Evolutionary conservation across 345 rosid genomes (phyloP), one percentile per base, ranked within the genome.

Genomic region (Cardamine chenopodiifolia): DNA sequence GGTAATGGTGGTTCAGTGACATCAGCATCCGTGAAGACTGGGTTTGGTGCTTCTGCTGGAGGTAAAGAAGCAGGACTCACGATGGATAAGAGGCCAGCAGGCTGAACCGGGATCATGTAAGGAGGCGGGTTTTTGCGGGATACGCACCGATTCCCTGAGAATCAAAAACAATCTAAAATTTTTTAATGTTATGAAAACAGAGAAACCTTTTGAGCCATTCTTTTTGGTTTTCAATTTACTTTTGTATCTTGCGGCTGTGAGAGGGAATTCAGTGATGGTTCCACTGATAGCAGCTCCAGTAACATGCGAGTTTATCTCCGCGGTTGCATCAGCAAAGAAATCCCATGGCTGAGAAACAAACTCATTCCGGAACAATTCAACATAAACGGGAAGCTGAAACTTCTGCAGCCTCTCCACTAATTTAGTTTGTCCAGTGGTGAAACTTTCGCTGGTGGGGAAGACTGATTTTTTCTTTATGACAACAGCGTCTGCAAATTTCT

Each of bases 281-380:
- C 98, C 98, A 44, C 66, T 62, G 25, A 92, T 34, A 34, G 39
- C 66, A 29, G 60, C 79, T 53, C 76, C 85, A 20, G 0, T 1
- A 29, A 72, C 76, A 68, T 61, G 83, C 10, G 89, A 37, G 83
- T 92, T 92, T 52, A 95, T 59, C 86, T 95, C 97, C 4, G 85
- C 89, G 2, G 87, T 90, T 17, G 91, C 74, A 59, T 95, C 98
- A 3, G 99, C 70, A 73, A 88, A 90, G 84, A 87, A 92, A 71
- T 95, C 99, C 90, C 90, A 95, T n/a, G 96, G 80, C 70, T 92
- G 97, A 79, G 99, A 90, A 25, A 83, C 76, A 75, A 89, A 95
- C 83, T 95, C 99, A 47, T 95, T 95, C 68, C 78, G 80, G 81
- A 95, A 90, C 35, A 77, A 57, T 71, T 85, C 79, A 8, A 87